Percentiles rank a stretch among this genome's conserved stretches.
Conservation (phyloP, 73 alveolate species). For the Halteria grandinella region DNA sequence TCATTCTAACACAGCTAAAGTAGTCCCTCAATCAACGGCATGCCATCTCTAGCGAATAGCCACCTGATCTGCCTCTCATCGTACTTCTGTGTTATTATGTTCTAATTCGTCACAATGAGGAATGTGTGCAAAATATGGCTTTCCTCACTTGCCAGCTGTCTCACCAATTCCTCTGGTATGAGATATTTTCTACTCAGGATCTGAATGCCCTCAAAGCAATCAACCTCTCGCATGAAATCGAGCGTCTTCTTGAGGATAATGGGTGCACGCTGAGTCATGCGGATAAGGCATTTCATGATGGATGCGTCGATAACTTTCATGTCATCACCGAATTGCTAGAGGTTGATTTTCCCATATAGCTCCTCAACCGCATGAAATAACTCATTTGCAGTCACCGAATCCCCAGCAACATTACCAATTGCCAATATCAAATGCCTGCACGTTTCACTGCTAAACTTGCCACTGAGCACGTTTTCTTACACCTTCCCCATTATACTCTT, state of each 20-base stretch:
- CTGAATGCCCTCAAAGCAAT: conserved; percentile 25
- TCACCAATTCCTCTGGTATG: neutral
- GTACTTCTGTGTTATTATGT: too few species aligned
- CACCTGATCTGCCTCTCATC: too few species aligned
- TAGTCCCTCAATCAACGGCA: too few species aligned
- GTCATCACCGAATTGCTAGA: neutral
- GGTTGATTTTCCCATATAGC: neutral
- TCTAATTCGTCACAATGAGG: too few species aligned
- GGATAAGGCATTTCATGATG: neutral
- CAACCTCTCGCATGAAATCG: neutral
- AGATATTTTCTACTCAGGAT: neutral
- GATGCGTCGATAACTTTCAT: conserved; percentile 6
- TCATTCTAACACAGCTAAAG: too few species aligned
- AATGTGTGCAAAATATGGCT: too few species aligned
- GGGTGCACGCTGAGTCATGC: conserved; percentile 9
- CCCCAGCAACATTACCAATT: conserved; percentile 1
- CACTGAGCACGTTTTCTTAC: conserved; percentile 24
- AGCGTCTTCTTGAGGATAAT: neutral
- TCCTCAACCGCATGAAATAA: neutral
- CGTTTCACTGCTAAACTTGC: conserved; percentile 4
- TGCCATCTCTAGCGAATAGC: too few species aligned
- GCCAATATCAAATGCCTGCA: conserved; percentile 30
- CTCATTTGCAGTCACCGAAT: neutral
- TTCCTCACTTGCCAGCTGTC: neutral
- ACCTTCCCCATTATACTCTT: conserved; percentile 29